Evolutionary conservation across 1,284 basidiomycete genomes (phyloP), one percentile per base, ranked within the genome.

Genomic region (Trichosporon sp.): DNA sequence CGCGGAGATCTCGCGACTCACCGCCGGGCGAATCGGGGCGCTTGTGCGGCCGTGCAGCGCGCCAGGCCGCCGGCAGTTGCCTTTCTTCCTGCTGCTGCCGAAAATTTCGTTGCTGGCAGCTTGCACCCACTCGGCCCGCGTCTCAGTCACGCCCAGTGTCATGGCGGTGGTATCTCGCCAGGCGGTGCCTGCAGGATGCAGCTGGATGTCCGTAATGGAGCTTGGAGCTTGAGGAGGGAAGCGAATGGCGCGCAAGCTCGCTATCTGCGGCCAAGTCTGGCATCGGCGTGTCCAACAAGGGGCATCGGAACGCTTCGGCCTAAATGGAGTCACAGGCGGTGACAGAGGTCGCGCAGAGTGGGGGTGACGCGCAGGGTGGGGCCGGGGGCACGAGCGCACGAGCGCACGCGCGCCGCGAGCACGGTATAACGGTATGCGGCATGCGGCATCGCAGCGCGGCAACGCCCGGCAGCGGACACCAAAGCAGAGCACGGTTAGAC

Each of bases 331-430:
- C 5, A 32, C 32, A 9, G 5, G 32, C 32, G 9, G 35, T 38
- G 35, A 38, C 35, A 38, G 35, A 38, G 35, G 35, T 38, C 35
- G 18, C 18, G 15, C 38, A 42, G 15, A 42, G 38, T 42, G 38
- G 38, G 38, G 38, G 38, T 42, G 51, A 56, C 51, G 23, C 51
- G 51, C 56, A 60, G 56, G 56, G 56, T 60, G 56, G 56, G 56
- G 56, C 32, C 56, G 23, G 8, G 7, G 18, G 21, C 51, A 56
- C 51, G 25, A 25, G 51, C 51, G n/a, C 38, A 42, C 15, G 18
- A 42, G 38, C 38, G 12, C 18, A 15, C 32, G 32, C 32, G n/a
- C n/a, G n/a, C n/a, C n/a, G n/a, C n/a, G n/a, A n/a, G n/a, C n/a
- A n/a, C n/a, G n/a, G n/a, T n/a, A n/a, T 9, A 32, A n/a, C 38